Percentiles rank a stretch among this genome's conserved stretches.
phyloP scores from a whole-genome alignment of 805 yeast species.

The Yarrowia sp. region DNA sequence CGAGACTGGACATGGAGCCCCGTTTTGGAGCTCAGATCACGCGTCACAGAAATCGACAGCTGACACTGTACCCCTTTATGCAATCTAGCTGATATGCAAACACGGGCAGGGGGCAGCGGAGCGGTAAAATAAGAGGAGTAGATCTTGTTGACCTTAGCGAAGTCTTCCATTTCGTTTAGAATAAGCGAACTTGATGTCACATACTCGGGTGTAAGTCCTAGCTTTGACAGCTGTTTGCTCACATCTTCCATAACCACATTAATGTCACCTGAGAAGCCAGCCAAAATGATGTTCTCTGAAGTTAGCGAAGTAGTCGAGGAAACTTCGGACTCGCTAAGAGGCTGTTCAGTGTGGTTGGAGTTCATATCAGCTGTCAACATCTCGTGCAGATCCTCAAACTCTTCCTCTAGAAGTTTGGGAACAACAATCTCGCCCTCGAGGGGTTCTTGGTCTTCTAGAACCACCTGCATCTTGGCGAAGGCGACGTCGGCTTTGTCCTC shows the following conservation, averaged over 20 bases:
- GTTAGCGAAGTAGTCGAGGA: not conserved
- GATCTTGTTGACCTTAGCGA: conserved; percentile 57
- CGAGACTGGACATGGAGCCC: conserved; percentile 91
- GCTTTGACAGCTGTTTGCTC: not conserved
- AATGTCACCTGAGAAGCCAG: conserved; percentile 4
- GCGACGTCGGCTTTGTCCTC: conserved; percentile 30
- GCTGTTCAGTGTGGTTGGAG: not conserved
- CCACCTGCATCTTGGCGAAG: conserved; percentile 14
- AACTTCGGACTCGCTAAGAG: not conserved
- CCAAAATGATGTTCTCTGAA: not conserved
- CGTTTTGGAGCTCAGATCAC: conserved; percentile 41
- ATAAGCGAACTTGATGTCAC: conserved; percentile 61
- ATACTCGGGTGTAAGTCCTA: conserved; percentile 36
- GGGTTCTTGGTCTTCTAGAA: not conserved
- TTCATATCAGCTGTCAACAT: not conserved
- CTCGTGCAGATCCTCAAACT: not conserved
- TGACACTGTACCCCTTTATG: conserved; percentile 46
- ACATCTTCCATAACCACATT: not conserved
- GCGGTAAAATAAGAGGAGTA: conserved; percentile 56
- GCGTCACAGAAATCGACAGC: conserved; percentile 55
- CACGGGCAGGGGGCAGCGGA: conserved; percentile 82
- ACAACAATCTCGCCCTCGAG: conserved; percentile 30
- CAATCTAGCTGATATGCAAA: conserved; percentile 67
- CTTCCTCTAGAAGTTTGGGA: not conserved
- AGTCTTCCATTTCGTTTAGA: conserved; percentile 62